Evolutionary conservation across 768 basidiomycete species (phyloP), one percentile per base, ranked within the genome.

Genomic region (Lactarius akahatsu): DNA sequence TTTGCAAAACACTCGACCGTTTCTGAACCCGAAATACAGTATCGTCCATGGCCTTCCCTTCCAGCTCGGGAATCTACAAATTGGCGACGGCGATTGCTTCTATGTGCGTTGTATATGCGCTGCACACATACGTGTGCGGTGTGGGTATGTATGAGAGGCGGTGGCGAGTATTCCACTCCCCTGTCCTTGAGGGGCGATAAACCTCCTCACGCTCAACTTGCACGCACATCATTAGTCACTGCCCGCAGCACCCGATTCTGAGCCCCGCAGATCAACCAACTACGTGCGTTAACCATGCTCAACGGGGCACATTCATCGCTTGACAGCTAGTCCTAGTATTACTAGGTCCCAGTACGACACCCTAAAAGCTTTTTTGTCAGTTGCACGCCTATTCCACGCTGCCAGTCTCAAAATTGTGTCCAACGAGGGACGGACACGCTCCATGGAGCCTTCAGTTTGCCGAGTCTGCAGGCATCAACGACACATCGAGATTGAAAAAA

Each of bases 361-460:
- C 32, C 28, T 4, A 7, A 41, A 32, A 28, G 28, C n/a, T 1
- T 66, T 47, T n/a, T 1, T 66, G 28, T 28, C 57, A 56, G 16
- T 15, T 38, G 52, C 43, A 60, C 34, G 28, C 58, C 5, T 26
- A 23, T 20, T 59, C 59, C 50, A 23, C 13, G 47, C 34, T 59
- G 38, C 61, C 28, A 6, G 20, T 52, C 40, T 67, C 57, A n/a
- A 63, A 18, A 38, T 30, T 6, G 15, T 59, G 36, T 4, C 45
- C 7, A 45, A 47, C 45, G 9, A 23, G 18, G 34, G 52, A 67
- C 32, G 30, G 41, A 59, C 62, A 63, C 23, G 62, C 62, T 6
- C 59, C 43, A 18, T 57, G 50, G 32, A 1, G 40, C 41, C 23
- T 63, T 40, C 26, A 45, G 26, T 63, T 30, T 62, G 36, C 30